Percentiles rank a stretch among this genome's conserved stretches.
These are phyloP conservation scores for Blastocystis sp. DNA, from an alignment of 352 stramenopile genomes.

Conservation along the genomic window DNA sequence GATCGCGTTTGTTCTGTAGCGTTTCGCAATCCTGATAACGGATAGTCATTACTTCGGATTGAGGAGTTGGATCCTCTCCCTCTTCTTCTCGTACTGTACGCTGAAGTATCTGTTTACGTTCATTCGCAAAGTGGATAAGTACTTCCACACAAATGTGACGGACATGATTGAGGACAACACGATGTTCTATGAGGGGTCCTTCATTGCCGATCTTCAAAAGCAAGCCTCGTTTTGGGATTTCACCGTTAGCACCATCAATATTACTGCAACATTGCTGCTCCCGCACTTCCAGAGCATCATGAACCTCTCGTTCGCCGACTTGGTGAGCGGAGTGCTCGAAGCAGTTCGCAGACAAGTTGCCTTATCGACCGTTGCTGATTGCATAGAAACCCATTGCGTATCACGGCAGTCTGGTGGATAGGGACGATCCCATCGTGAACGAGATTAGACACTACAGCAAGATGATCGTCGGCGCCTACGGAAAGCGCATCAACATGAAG, in stretches of 20 bases:
- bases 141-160: constrained; percentile 42
- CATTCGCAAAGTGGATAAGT: constrained; percentile 47
- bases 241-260: constrained; percentile 19
- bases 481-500: constrained; percentile 33
- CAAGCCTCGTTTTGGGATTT: neutral
- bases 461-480: constrained; percentile 43
- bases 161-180: constrained; percentile 39
- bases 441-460: constrained; percentile 50
- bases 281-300: constrained; percentile 40
- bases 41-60: constrained; percentile 6
- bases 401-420: constrained; percentile 18
- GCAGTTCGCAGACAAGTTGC: neutral
- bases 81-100: constrained; percentile 44
- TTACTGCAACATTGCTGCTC: constrained; percentile 8
- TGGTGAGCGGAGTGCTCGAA: constrained; percentile 11
- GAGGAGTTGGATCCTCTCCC: neutral
- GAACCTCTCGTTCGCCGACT: neutral
- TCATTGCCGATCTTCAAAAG: constrained; percentile 46
- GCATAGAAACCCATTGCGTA: constrained; percentile 57
- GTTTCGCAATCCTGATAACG: neutral
- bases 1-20: constrained; percentile 16
- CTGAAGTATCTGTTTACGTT: constrained; percentile 55
- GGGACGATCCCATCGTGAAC: neutral
- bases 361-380: neutral
- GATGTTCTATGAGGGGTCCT: constrained; percentile 56